Evolutionary conservation across 306 rosid species (phyloP), one percentile per base, ranked within the genome.

Genomic region (Gleditsia sinensis): DNA sequence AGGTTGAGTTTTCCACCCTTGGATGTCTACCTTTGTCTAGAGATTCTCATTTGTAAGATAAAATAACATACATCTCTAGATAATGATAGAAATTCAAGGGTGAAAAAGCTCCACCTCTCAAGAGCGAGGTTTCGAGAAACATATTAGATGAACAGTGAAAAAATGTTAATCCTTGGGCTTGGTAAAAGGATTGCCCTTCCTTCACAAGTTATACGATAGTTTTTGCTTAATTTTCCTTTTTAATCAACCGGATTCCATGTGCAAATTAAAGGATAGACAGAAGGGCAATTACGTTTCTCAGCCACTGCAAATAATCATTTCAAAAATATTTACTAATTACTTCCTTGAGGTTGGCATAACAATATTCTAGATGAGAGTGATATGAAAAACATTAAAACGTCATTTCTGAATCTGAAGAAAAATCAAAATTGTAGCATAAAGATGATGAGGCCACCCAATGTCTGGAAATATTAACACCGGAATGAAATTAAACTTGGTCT

Each of bases 221-320:
- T 24, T 13, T 4, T 33, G 55, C 45, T 32, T 27, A 28, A 30
- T 58, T 72, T 58, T 17, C 7, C 53, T 50, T 12, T n/a, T 32
- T 20, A 58, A 43, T 19, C 66, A 55, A 71, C 40, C 40, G 24
- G 37, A 25, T 4, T 45, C 53, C 5, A 13, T 7, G 7, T 42
- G 13, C 37, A 46, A 13, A 46, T 16, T 9, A 8, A 27, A 48
- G 25, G 40, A 2, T 54, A 32, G 13, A 69, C n/a, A n/a, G n/a
- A n/a, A 39, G 7, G 19, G 11, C 42, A 21, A 51, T 51, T 13
- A 39, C 60, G 3, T 45, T 28, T 51, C 59, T 59, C 46, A 45
- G 23, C 33, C 71, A 61, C 27, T n/a, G 9, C 20, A 74, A 19
- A 24, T 28, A 66, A 53, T 39, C 17, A 65, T 19, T 75, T 37